Base-by-base conservation (phyloP, 2,329 filamentous ascomycete genomes). In the Hypoxylon sp. region DNA sequence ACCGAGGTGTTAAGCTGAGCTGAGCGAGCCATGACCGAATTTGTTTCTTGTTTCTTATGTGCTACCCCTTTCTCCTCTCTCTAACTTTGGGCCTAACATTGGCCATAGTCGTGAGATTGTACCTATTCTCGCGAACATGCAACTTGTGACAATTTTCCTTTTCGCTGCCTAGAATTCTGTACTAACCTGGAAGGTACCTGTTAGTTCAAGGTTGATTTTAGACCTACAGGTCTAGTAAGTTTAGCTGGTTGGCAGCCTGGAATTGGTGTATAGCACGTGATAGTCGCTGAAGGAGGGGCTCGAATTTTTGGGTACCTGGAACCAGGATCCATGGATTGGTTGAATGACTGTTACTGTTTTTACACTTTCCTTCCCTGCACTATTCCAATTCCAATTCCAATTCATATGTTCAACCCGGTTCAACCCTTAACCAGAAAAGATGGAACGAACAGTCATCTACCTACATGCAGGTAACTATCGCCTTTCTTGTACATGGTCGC, bases 1-100 rank as follows among this genome's bases (percentile, higher is more conserved):
- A 59, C 38, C 20, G 22, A 59, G 24, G 30, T 40, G 45, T 46
- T 53, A 46, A 61, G 61, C 61, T 64, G 51, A 67, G 61, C 57
- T 67, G 60, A 60, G 44, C 53, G 40, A 16, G 7, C 26, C 44
- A n/a, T 53, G 26, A 46, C 20, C 40, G 20, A 51, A 24, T 20
- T 49, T 57, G 42, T 36, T 32, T n/a, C n/a, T n/a, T n/a, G n/a
- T n/a, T n/a, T n/a, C n/a, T 32, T 24, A 18, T 49, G 4, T 22
- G 24, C 28, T 24, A 9, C 50, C 40, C 46, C 51, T 58, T 61
- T 64, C 32, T 51, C 38, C 22, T 61, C 20, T 59, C 49, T 16
- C 48, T 57, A 11, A n/a, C 16, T 12, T 24, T 2, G 8, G 40
- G 30, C 36, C 36, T 16, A 12, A 33, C 30, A 12, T 33, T 33